Base-by-base conservation (phyloP, 2,329 filamentous ascomycete species). In the Penicillium vulpinum region DNA sequence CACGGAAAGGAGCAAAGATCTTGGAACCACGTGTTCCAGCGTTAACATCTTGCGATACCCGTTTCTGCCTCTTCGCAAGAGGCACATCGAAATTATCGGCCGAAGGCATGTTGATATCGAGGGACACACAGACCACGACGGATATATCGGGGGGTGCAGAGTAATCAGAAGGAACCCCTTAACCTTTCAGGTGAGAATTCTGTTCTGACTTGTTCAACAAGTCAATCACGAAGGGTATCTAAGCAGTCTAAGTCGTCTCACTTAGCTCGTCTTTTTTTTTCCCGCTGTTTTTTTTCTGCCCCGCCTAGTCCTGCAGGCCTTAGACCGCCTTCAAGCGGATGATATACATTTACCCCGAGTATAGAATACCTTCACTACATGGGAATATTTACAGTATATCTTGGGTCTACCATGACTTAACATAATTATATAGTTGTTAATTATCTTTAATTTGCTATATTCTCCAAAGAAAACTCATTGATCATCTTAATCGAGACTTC, bases 1-100 rank as follows among this genome's bases (percentile, higher is more conserved):
- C 92, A 75, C 94, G 82, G 78, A 93, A 97, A 1, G 94, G 93
- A 67, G 92, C 90, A 80, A 99, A 97, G 65, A 97, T 91, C 71
- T 86, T 85, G 11, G 92, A 95, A 54, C 83, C 82, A 68, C 43
- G 80, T 69, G 43, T 75, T 63, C 67, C 74, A 59, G 76, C 77
- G 54, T 72, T 67, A 56, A 70, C 75, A n/a, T n/a, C n/a, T 60
- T 79, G 76, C 35, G 49, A 63, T 13, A 56, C 53, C 36, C 86
- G 78, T 78, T 88, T 92, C 75, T 91, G 89, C 62, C 92, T 87
- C 80, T 97, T 97, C 58, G 82, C 82, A 64, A 88, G 76, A 52
- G 87, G 89, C 57, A 81, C 78, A 65, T 86, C 84, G 63, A 80
- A 78, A 54, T 83, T 81, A 48, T 83, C 83, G 54, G 72, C 68